Base-by-base conservation (phyloP, 805 yeast genomes). In the Yamadazyma phyllophila region DNA sequence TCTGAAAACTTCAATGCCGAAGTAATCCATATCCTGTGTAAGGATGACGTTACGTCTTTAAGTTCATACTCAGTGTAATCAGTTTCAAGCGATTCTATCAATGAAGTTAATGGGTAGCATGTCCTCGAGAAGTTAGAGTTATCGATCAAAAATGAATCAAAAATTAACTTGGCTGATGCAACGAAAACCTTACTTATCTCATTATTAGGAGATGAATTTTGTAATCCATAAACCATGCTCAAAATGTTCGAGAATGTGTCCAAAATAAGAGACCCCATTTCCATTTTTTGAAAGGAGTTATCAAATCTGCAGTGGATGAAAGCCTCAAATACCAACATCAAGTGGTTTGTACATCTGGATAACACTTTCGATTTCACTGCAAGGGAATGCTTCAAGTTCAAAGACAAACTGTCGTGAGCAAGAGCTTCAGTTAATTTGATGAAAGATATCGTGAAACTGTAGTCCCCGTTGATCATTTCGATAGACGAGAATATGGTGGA, bases 241-340 rank as follows among this genome's bases (percentile, higher is more conserved):
- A 88, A 58, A 2, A 86, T 72, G 31, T 74, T 75, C 9, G 76
- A 65, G 57, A 88, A 85, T 2, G 81, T 67, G 17, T 71, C 72
- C 11, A 83, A 66, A 5, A 82, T 71, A 41, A 71, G 64, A 5
- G 73, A 66, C 0, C 91, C 89, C 36, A 89, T 69, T 52, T 80
- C 76, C 52, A 79, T 70, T 49, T 82, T 80, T 56, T 89, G 87
- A 38, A 68, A 62, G 1, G 78, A 66, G 9, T 74, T 61, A 26
- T 69, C 66, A 61, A 81, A 90, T 51, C 81, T 77, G 86, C 96
- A 88, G 57, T 76, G 79, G 3, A 75, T 65, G 53, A 83, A 86
- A 52, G 87, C 81, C 56, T 89, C 96, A 63, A 82, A 88, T 0
- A 87, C 77, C 42, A 77, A 78, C n/a, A 87, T 63, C 33, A 82